phyloP scores from a whole-genome alignment of 2,329 filamentous ascomycete species.

The Dendryphion nanum region DNA sequence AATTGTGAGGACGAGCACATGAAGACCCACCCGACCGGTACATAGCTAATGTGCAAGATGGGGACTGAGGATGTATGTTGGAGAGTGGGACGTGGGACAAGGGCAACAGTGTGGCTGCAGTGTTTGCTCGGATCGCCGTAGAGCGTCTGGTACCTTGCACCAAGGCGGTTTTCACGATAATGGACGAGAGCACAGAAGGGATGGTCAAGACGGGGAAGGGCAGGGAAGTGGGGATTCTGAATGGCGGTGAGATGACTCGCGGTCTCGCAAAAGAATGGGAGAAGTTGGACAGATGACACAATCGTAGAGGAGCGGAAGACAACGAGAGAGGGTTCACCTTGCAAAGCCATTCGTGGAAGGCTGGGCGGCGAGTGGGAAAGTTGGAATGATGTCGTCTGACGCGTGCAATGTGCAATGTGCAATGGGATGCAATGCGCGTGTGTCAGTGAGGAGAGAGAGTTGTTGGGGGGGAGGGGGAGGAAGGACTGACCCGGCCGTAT shows the following conservation, averaged over 20 bases:
- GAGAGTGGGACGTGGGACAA: conserved; percentile 22
- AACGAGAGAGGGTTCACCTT: conserved; percentile 21
- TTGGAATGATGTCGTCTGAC: too few relatives aligned
- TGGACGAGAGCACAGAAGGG: conserved; percentile 20
- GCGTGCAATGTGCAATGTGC: too few relatives aligned
- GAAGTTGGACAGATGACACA: conserved; percentile 37
- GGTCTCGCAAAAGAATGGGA: conserved; percentile 17
- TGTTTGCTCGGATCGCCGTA: conserved; percentile 26
- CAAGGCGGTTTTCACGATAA: conserved; percentile 30
- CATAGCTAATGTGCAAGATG: background rate
- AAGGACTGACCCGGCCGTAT: background rate
- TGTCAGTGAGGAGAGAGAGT: background rate
- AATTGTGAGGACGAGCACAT: too few relatives aligned
- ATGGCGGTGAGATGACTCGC: conserved; percentile 40
- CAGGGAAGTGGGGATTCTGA: conserved; percentile 19
- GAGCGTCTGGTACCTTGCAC: conserved; percentile 26
- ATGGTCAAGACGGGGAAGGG: conserved; percentile 16
- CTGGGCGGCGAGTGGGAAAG: conserved; percentile 10
- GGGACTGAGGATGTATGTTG: conserved; percentile 12
- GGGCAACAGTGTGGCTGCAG: conserved; percentile 27
- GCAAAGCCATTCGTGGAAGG: conserved; percentile 13
- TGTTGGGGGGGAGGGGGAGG: background rate
- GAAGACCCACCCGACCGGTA: conserved; percentile 19
- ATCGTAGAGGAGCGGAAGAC: conserved; percentile 11
- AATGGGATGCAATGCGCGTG: too few relatives aligned